Percentiles rank a stretch among this genome's conserved stretches.
These are phyloP conservation scores for Sisymbrium altissimum DNA, from an alignment of 345 rosid species.

Conservation along the genomic window DNA sequence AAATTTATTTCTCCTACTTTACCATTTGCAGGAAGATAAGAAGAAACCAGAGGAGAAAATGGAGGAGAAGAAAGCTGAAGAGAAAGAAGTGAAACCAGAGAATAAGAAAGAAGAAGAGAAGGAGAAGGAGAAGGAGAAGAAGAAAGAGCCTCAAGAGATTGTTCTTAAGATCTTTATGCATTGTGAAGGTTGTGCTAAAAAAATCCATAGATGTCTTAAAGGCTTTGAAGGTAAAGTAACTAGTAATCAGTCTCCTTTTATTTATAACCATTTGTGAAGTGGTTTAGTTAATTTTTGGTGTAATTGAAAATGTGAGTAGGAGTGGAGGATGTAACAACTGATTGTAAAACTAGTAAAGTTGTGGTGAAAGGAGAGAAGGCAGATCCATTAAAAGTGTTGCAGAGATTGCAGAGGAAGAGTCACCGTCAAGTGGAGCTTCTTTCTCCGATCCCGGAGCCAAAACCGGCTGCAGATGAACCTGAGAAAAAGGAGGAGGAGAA, in stretches of 20 bases:
- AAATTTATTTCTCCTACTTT: background rate
- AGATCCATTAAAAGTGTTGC: conserved; percentile 80
- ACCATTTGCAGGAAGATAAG: conserved; percentile 20
- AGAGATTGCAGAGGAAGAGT: conserved; percentile 77
- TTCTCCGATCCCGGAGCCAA: conserved; percentile 82
- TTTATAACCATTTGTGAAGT: background rate
- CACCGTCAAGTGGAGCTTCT: conserved; percentile 79
- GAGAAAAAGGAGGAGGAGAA: conserved; percentile 50
- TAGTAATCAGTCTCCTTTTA: background rate
- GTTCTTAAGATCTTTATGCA: conserved; percentile 85
- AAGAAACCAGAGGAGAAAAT: conserved; percentile 17
- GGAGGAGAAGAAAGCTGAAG: conserved; percentile 40
- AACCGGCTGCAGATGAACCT: conserved; percentile 50
- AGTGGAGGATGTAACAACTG: conserved; percentile 81
- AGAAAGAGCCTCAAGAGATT: conserved; percentile 58
- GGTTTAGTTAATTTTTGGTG: background rate
- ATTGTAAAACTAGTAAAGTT: conserved; percentile 72
- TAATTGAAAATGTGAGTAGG: conserved; percentile 41
- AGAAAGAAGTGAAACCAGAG: conserved; percentile 50
- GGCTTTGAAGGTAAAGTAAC: conserved; percentile 68
- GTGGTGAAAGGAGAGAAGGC: conserved; percentile 94
- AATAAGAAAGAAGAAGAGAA: conserved; percentile 45
- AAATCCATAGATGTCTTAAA: conserved; percentile 67
- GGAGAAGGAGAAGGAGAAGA: conserved; percentile 30
- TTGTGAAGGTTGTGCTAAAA: conserved; percentile 97